phyloP scores from a whole-genome alignment of 352 stramenopile species.

The Globisporangium orthogonon region DNA sequence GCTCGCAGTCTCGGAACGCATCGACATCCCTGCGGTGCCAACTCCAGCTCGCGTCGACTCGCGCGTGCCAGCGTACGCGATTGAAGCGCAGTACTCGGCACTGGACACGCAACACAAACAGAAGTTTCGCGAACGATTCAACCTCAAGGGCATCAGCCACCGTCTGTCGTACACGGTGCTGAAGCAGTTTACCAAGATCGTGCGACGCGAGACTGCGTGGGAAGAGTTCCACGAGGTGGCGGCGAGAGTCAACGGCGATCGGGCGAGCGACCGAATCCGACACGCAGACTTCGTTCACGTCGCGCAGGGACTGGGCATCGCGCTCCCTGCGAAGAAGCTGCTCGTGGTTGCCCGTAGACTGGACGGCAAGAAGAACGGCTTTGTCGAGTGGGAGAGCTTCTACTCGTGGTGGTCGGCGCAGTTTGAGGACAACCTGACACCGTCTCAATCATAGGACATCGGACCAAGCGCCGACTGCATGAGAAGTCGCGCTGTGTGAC shows the following conservation, averaged over 20 bases:
- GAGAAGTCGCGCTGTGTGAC: background rate
- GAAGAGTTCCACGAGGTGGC: constrained; percentile 37
- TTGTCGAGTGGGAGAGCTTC: constrained; percentile 53
- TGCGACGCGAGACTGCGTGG: constrained; percentile 50
- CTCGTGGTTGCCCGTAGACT: constrained; percentile 32
- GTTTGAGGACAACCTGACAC: constrained; percentile 16
- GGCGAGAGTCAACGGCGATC: constrained; percentile 3
- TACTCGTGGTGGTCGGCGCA: constrained; percentile 60
- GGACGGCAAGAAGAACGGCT: constrained; percentile 44
- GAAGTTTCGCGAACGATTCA: constrained; percentile 55
- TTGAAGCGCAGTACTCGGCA: constrained; percentile 53
- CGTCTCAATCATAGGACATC: background rate
- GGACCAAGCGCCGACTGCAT: too few relatives aligned
- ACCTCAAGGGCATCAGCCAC: constrained; percentile 50
- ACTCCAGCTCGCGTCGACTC: constrained; percentile 26
- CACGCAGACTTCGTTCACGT: constrained; percentile 45
- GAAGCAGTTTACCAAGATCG: constrained; percentile 58
- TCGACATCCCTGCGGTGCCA: constrained; percentile 39
- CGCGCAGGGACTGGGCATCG: constrained; percentile 32
- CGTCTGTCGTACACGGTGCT: constrained; percentile 57
- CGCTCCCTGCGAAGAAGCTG: constrained; percentile 38
- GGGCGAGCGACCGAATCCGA: constrained; percentile 17
- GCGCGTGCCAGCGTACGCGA: constrained; percentile 35
- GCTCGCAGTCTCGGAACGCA: constrained; percentile 35
- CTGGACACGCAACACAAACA: constrained; percentile 33